Evolutionary conservation across 1,284 basidiomycete genomes (phyloP), one percentile per base, ranked within the genome.

Genomic region (Cryptococcus maquisensis): DNA sequence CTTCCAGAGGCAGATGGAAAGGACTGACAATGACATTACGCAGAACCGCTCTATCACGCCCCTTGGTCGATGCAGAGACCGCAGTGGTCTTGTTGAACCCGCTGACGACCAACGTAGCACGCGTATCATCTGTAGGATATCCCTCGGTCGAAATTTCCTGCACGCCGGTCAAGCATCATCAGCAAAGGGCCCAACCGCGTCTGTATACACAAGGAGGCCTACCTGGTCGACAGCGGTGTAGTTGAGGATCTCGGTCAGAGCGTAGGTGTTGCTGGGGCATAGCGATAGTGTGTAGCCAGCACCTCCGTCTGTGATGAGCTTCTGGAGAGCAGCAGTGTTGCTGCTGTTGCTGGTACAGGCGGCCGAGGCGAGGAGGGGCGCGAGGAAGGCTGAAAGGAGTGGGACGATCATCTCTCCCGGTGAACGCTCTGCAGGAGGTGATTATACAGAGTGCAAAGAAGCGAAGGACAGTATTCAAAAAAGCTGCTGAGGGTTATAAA

Each of bases 61-160:
- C 80, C 7, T 54, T 52, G 64, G 85, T 85, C 12, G 79, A 81
- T 13, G 86, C 88, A 60, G 84, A 80, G 4, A 90, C 79, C 7
- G 87, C 87, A 1, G 82, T 85, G 0, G 86, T 84, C 57, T 61
- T 43, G 53, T 65, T 66, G 26, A 79, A 73, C 1, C 88, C 88
- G 60, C 73, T 74, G 5, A 90, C 81, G 21, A 81, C 73, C 20
- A 85, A 72, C 8, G 76, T 80, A 1, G 84, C 84, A 45, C 84
- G 77, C 3, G 73, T 73, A 38, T 75, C 70, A 36, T 77, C 82
- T 0, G 79, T 82, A 0, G 88, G 88, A 60, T 88, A 87, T 13
- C 86, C 86, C 4, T 79, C 67, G 0, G 88, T 90, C 61, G 83
- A 86, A 45, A 90, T 89, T 73, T 90, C 88, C 74, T 90, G 84